Evolutionary conservation across 164 flowering plant species (phyloP), one percentile per base, ranked within the genome.

Genomic region (Tinospora cordifolia): DNA sequence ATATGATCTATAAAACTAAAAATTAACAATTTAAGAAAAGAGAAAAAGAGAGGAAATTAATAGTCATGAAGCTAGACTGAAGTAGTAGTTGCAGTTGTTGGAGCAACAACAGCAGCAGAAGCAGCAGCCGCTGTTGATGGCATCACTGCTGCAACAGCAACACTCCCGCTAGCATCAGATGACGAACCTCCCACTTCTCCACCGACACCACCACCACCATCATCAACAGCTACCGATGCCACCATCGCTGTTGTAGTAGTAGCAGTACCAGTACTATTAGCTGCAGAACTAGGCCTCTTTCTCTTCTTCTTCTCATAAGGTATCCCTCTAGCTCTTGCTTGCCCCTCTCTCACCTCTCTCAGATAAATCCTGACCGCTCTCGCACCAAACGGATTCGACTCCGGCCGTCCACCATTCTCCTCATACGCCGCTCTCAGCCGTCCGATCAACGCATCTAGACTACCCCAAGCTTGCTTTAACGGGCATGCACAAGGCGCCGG

Each of bases 291-390:
- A 0, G 74, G 70, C 62, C 84, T 69, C 80, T 82, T 88, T 6
- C 90, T 68, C 79, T 86, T 86, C 84, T 88, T 88, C 82, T 88
- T 88, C 84, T 88, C 87, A 67, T 88, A 88, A 8, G 92, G 88
- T 17, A 87, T 87, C 51, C 90, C 90, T 27, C 90, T 69, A 0
- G 90, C 90, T 68, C 84, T 87, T 2, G 92, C 85, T 65, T 88
- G 92, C 21, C 77, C 68, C 72, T 88, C 90, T 24, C 87, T 72
- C 11, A 88, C 92, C 71, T 88, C 92, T 68, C 86, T 74, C 41
- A 88, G 69, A 65, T 86, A 88, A 71, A 88, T 83, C 73, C 88
- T 79, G 12, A 88, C 92, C 2, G 90, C 90, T 0, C 85, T 72
- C 0, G 90, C 90, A 2, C 84, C 92, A 44, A 88, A 86, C 5